Percentiles rank a stretch among this genome's conserved stretches.
Evolutionary conservation across 2,329 filamentous ascomycete genomes (phyloP).

Genomic region (Hymenoscyphus infarciens): DNA sequence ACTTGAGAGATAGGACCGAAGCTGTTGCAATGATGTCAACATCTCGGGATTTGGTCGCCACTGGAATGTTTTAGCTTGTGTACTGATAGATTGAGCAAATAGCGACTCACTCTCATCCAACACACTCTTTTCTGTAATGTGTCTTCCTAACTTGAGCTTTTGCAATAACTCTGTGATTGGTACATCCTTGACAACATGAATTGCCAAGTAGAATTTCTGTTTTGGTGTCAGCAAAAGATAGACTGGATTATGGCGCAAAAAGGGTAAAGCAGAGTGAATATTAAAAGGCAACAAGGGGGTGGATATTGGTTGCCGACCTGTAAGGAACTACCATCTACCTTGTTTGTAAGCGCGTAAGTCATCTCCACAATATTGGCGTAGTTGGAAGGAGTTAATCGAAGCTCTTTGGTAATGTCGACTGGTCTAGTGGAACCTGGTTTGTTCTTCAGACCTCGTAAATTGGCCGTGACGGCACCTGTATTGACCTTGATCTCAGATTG

Average conservation of each 20-base stretch:
- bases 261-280: slow-evolving; percentile 12
- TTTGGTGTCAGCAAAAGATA: slow-evolving; percentile 20
- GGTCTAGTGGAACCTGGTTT: slow-evolving; percentile 92
- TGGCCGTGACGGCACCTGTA: slow-evolving; percentile 82
- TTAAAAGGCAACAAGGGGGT: slow-evolving; percentile 14
- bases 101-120: slow-evolving; percentile 70
- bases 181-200: slow-evolving; percentile 72
- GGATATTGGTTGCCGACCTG: slow-evolving; percentile 27
- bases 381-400: slow-evolving; percentile 63
- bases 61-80: slow-evolving; percentile 42
- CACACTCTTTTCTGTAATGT: slow-evolving; percentile 77
- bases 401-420: slow-evolving; percentile 77
- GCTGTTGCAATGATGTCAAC: slow-evolving; percentile 87
- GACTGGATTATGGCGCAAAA: slow-evolving; percentile 19
- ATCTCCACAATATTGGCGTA: slow-evolving; percentile 79
- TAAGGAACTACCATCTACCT: slow-evolving; percentile 52
- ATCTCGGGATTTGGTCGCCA: slow-evolving; percentile 77
- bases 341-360: slow-evolving; percentile 87
- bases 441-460: slow-evolving; percentile 90
- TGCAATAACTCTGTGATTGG: slow-evolving; percentile 68
- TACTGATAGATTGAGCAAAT: not conserved
- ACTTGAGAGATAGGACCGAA: slow-evolving; percentile 84
- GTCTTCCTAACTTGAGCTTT: slow-evolving; percentile 61
- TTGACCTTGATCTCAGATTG: slow-evolving; percentile 94
- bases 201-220: slow-evolving; percentile 68